phyloP scores from a whole-genome alignment of 2,329 filamentous ascomycete species.

The Fusarium sp. region DNA sequence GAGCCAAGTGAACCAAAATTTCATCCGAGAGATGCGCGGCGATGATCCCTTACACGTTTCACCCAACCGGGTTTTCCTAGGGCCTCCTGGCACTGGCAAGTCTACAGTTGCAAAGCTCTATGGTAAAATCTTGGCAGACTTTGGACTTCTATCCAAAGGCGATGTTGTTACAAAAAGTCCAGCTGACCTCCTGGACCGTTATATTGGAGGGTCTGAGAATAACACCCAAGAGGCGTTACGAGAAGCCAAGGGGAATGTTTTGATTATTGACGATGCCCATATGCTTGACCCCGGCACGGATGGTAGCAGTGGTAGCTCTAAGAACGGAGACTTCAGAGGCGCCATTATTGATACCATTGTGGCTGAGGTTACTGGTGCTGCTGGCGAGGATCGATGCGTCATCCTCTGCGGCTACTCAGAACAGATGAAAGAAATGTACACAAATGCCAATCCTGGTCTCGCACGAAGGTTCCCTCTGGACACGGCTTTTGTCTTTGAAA shows the following conservation, averaged over 20 bases:
- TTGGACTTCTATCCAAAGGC: constrained; percentile 65
- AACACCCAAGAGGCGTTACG: constrained; percentile 77
- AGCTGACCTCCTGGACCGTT: constrained; percentile 74
- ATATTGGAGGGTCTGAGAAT: constrained; percentile 73
- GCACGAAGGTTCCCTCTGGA: constrained; percentile 73
- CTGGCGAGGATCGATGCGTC: constrained; percentile 79
- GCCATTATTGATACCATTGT: constrained; percentile 81
- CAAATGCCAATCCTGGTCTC: constrained; percentile 77
- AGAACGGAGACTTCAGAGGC: constrained; percentile 62
- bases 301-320: constrained; percentile 46
- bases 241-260: constrained; percentile 73
- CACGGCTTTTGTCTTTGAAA: constrained; percentile 74
- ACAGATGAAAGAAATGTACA: constrained; percentile 77
- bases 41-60: constrained; percentile 66
- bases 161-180: constrained; percentile 77
- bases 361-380: constrained; percentile 75
- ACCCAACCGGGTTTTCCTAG: constrained; percentile 76
- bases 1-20: constrained; percentile 68
- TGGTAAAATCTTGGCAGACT: constrained; percentile 72
- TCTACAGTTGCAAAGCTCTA: constrained; percentile 79
- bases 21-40: constrained; percentile 71
- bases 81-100: constrained; percentile 78
- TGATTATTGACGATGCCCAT: constrained; percentile 84
- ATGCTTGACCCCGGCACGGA: constrained; percentile 63
- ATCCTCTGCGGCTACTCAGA: constrained; percentile 77